Base-by-base conservation (phyloP, 2,329 filamentous ascomycete genomes). In the Clarireedia paspali region DNA sequence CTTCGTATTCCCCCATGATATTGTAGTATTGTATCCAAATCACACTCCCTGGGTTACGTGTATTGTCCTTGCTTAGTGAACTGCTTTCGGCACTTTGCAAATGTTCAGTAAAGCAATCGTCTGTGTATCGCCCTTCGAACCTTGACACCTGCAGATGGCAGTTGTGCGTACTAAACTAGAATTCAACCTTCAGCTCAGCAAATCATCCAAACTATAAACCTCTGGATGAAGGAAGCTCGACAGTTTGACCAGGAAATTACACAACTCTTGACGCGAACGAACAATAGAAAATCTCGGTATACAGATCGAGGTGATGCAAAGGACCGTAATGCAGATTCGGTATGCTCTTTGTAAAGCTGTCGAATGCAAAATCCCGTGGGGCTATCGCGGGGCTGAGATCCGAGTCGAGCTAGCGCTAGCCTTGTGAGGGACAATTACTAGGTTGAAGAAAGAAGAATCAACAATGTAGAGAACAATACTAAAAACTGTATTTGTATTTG, bases 1-100 rank as follows among this genome's bases (percentile, higher is more conserved):
- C 60, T 50, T 68, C 67, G 55, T 70, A 70, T 9, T 40, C 59
- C 3, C 66, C 65, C 61, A 67, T 65, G 15, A 6, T n/a, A 12
- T 1, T 30, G 1, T 10, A 17, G 14, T 26, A 14, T 15, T 30
- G 14, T 12, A 17, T 30, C 23, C 14, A 20, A n/a, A 27, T 12
- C 30, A 12, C 30, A 34, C 30, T 34, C 30, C 10, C 15, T 42
- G n/a, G 17, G 17, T 3, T n/a, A 3, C 39, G 15, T 42, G 17
- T 17, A 12, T 17, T 20, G 30, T 42, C n/a, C 39, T 20, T 42
- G 39, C 39, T 9, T 6, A 17, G 17, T 42, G n/a, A 42, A 10
- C 9, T 42, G 15, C 17, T 6, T 42, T 9, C 6, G 14, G 17
- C 14, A 42, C 6, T 42, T 7, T 42, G 15, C 9, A 42, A 42